phyloP scores from a whole-genome alignment of 805 yeast genomes.

The Hanseniaspora valbyensis region DNA sequence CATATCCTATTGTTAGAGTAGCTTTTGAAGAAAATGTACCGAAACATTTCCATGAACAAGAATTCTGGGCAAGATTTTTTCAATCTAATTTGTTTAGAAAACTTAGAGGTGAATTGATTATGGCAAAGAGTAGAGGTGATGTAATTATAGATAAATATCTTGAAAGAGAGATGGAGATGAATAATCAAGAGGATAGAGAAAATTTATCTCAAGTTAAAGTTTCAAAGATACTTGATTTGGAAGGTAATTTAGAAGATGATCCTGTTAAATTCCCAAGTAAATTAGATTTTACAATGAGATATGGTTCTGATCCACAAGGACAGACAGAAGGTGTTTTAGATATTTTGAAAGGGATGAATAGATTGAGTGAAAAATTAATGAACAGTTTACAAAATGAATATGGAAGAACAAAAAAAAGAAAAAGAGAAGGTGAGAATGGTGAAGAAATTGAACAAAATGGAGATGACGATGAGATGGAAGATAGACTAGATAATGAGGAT shows the following conservation, averaged over 20 bases:
- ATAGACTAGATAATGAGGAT: conserved; percentile 29
- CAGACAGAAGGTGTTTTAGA: conserved; percentile 55
- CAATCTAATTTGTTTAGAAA: conserved; percentile 79
- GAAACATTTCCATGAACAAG: conserved; percentile 66
- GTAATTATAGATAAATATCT: conserved; percentile 74
- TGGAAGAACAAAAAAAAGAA: conserved; percentile 24
- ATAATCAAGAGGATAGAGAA: conserved; percentile 32
- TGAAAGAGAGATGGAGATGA: conserved; percentile 52
- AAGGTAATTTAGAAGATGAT: conserved; percentile 73
- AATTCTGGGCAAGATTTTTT: conserved; percentile 93
- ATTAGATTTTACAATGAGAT: conserved; percentile 83
- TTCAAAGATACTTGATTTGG: conserved; percentile 63
- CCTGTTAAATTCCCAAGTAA: conserved; percentile 63
- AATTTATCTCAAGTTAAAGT: conserved; percentile 38
- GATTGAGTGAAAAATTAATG: conserved; percentile 73
- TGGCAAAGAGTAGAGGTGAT: conserved; percentile 70
- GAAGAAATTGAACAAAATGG: conserved; percentile 19
- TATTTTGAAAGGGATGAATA: conserved; percentile 78
- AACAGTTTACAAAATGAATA: conserved; percentile 39
- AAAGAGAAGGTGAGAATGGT: conserved; percentile 30
- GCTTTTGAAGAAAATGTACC: conserved; percentile 92
- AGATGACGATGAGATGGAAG: background rate
- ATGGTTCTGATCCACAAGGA: conserved; percentile 39
- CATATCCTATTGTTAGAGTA: conserved; percentile 79
- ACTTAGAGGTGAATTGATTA: conserved; percentile 77